Percentiles rank a stretch among this genome's conserved stretches.
Conservation (phyloP, 2,329 filamentous ascomycete genomes). For the Pleurostoma richardsiae region DNA sequence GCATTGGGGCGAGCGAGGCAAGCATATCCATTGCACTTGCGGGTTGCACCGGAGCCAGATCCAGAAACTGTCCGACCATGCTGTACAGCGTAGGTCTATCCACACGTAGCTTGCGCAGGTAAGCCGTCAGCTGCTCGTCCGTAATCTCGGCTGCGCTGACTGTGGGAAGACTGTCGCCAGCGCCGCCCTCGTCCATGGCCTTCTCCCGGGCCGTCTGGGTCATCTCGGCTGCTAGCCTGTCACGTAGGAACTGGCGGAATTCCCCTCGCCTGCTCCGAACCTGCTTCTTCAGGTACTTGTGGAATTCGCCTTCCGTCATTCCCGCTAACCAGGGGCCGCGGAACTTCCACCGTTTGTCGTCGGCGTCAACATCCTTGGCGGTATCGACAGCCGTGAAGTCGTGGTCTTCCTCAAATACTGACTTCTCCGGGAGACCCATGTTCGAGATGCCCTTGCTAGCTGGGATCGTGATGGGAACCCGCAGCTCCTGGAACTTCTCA, state of each 20-base stretch:
- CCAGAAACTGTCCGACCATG: slow-evolving; percentile 55
- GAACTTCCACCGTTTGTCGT: slow-evolving; percentile 60
- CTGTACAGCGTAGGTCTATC: slow-evolving; percentile 46
- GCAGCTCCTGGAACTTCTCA: slow-evolving; percentile 81
- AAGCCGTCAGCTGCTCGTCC: slow-evolving; percentile 44
- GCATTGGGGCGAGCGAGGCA: slow-evolving; percentile 8
- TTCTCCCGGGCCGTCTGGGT: slow-evolving; percentile 28
- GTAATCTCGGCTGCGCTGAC: slow-evolving; percentile 35
- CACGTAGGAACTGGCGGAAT: slow-evolving; percentile 50
- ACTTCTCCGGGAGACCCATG: slow-evolving; percentile 28
- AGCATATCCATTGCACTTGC: slow-evolving; percentile 19
- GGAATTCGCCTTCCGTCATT: slow-evolving; percentile 56
- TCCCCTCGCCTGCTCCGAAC: slow-evolving; percentile 48
- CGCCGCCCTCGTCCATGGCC: slow-evolving; percentile 28
- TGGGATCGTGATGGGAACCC: slow-evolving; percentile 62
- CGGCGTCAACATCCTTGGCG: slow-evolving; percentile 23
- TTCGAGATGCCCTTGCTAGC: not conserved
- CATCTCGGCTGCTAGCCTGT: slow-evolving; percentile 40
- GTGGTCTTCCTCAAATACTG: slow-evolving; percentile 55
- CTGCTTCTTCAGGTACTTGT: slow-evolving; percentile 45
- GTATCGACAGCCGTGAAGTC: slow-evolving; percentile 44
- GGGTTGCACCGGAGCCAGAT: slow-evolving; percentile 49
- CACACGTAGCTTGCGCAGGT: slow-evolving; percentile 46
- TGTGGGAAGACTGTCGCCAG: slow-evolving; percentile 22
- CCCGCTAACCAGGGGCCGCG: slow-evolving; percentile 61